phyloP scores from a whole-genome alignment of 805 yeast species.

The Metschnikowia rubicola region DNA sequence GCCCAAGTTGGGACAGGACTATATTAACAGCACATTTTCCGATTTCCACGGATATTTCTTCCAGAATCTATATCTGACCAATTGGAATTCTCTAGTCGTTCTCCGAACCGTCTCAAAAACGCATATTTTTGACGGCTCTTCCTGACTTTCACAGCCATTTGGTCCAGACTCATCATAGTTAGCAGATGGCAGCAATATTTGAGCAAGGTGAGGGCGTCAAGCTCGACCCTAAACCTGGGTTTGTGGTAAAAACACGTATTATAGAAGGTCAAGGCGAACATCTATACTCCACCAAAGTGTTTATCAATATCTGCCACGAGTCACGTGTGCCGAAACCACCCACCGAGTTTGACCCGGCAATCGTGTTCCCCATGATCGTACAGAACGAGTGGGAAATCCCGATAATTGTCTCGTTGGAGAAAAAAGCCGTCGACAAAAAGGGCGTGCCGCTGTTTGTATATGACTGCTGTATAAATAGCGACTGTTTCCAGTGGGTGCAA shows the following conservation, averaged over 20 bases:
- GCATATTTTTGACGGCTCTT: neutral
- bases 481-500: slow-evolving; percentile 60
- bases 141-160: neutral
- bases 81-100: no score
- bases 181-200: slow-evolving; percentile 17
- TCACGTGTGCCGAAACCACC: slow-evolving; percentile 61
- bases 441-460: slow-evolving; percentile 62
- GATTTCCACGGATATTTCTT: no score
- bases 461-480: slow-evolving; percentile 75
- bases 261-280: slow-evolving; percentile 30
- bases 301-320: slow-evolving; percentile 74
- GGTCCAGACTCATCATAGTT: neutral
- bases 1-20: no score
- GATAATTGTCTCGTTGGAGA: slow-evolving; percentile 59
- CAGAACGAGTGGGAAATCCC: slow-evolving; percentile 85
- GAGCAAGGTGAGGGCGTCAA: slow-evolving; percentile 10
- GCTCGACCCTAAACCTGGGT: slow-evolving; percentile 58
- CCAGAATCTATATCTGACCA: no score
- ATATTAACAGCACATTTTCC: no score
- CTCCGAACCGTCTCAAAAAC: neutral
- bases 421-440: slow-evolving; percentile 63
- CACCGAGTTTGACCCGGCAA: slow-evolving; percentile 49
- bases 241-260: slow-evolving; percentile 66
- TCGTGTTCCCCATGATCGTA: slow-evolving; percentile 60
- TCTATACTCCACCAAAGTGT: slow-evolving; percentile 55